Conservation (phyloP, 257 asterid genomes). For the Salvia splendens region DNA sequence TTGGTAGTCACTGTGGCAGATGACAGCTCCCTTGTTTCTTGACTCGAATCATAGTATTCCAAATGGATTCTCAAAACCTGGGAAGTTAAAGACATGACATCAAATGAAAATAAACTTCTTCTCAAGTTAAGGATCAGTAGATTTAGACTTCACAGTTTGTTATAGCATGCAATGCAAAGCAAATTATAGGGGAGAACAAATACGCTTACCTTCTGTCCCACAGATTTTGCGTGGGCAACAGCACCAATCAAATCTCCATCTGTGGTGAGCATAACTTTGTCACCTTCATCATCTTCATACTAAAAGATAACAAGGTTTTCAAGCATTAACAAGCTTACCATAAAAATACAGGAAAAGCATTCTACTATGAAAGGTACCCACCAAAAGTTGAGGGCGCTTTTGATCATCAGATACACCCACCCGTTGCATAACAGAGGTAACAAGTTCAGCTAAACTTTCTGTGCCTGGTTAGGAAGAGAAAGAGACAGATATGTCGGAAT, state of each 20-base stretch:
- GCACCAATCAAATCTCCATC: conserved; percentile 87
- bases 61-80: conserved; percentile 84
- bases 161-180: conserved; percentile 4
- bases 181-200: conserved; percentile 16
- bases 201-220: conserved; percentile 64
- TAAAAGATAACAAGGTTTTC: conserved; percentile 26
- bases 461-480: conserved; percentile 49
- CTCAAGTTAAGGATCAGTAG: not conserved
- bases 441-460: conserved; percentile 78
- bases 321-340: conserved; percentile 22
- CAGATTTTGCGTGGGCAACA: conserved; percentile 70
- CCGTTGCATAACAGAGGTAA: conserved; percentile 72
- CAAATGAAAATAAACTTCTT: not conserved
- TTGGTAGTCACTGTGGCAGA: conserved; percentile 30
- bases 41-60: conserved; percentile 44
- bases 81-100: not conserved
- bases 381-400: conserved; percentile 76
- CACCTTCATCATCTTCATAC: conserved; percentile 99
- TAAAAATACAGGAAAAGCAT: not conserved
- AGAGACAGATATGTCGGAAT: conserved; percentile 18
- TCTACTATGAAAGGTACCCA: conserved; percentile 42
- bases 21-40: conserved; percentile 32
- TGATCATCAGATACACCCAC: conserved; percentile 55
- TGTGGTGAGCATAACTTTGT: conserved; percentile 78
- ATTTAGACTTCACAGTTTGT: conserved; percentile 1